Evolutionary conservation across 768 basidiomycete genomes (phyloP).

Genomic region (Suillus americanus): DNA sequence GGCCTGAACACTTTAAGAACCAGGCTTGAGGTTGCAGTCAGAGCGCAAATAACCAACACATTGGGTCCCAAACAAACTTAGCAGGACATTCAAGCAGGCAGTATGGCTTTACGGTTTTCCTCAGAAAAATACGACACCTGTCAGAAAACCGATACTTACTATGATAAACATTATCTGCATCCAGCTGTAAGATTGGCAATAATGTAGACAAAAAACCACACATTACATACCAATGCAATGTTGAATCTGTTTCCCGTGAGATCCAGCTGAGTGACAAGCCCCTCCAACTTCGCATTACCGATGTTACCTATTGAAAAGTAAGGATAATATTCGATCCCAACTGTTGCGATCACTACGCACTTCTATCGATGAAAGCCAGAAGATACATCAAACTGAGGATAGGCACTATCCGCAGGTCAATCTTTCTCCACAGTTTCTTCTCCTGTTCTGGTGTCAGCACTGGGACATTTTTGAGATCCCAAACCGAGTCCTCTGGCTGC

Average conservation of each 20-base stretch:
- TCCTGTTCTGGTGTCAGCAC: slow-evolving; percentile 44
- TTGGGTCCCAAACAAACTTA: slow-evolving; percentile 41
- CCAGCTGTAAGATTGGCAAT: not conserved
- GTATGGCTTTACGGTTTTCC: slow-evolving; percentile 7
- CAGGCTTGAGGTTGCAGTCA: slow-evolving; percentile 8
- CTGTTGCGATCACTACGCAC: slow-evolving; percentile 24
- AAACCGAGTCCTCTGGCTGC: not conserved
- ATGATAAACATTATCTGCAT: slow-evolving; percentile 65
- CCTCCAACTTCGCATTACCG: slow-evolving; percentile 65
- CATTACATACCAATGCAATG: slow-evolving; percentile 55
- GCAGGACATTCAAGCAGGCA: slow-evolving; percentile 59
- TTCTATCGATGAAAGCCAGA: slow-evolving; percentile 61
- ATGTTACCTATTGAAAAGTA: not conserved
- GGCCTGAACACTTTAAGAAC: slow-evolving; percentile 65
- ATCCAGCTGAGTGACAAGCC: slow-evolving; percentile 51
- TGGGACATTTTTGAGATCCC: not conserved
- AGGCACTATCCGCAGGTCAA: slow-evolving; percentile 56
- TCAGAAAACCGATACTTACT: slow-evolving; percentile 33
- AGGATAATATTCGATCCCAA: not conserved
- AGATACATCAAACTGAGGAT: slow-evolving; percentile 60
- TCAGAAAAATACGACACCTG: not conserved
- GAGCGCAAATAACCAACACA: not conserved
- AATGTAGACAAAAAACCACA: slow-evolving; percentile 6
- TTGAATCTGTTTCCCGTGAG: slow-evolving; percentile 61
- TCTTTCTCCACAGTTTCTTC: slow-evolving; percentile 51